phyloP scores from a whole-genome alignment of 257 asterid genomes.

The Linderniella brevidens region DNA sequence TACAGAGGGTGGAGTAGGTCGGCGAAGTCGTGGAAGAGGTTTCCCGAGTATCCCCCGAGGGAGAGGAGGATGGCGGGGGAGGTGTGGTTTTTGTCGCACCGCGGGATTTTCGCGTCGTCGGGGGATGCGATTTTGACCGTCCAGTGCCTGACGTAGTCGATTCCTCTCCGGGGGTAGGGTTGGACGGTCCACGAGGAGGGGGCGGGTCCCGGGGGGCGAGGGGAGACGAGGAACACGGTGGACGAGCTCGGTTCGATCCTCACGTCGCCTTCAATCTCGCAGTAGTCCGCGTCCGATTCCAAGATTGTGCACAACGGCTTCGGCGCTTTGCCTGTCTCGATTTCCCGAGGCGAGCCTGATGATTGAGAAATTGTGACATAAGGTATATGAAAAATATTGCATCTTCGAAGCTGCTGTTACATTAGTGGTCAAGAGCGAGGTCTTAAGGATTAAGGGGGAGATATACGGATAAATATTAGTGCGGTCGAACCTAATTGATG shows the following conservation, averaged over 20 bases:
- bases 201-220: neutral
- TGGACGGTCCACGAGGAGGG: constrained; percentile 9
- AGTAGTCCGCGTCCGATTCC: neutral
- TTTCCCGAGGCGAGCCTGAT: no score
- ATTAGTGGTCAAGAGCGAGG: no score
- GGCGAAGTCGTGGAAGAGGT: constrained; percentile 57
- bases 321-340: neutral
- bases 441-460: no score
- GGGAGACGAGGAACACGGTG: neutral
- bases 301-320: neutral
- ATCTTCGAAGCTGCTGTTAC: no score
- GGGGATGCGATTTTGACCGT: constrained; percentile 20
- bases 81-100: constrained; percentile 23
- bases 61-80: constrained; percentile 51
- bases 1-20: constrained; percentile 46
- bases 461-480: no score
- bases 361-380: no score
- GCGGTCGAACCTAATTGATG: no score
- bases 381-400: no score
- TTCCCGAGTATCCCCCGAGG: constrained; percentile 47
- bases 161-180: constrained; percentile 18
- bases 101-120: constrained; percentile 12
- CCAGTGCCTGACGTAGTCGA: constrained; percentile 35
- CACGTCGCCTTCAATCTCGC: neutral
- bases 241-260: neutral